phyloP scores from a whole-genome alignment of 2,329 filamentous ascomycete species.

The Emericellopsis cladophorae region DNA sequence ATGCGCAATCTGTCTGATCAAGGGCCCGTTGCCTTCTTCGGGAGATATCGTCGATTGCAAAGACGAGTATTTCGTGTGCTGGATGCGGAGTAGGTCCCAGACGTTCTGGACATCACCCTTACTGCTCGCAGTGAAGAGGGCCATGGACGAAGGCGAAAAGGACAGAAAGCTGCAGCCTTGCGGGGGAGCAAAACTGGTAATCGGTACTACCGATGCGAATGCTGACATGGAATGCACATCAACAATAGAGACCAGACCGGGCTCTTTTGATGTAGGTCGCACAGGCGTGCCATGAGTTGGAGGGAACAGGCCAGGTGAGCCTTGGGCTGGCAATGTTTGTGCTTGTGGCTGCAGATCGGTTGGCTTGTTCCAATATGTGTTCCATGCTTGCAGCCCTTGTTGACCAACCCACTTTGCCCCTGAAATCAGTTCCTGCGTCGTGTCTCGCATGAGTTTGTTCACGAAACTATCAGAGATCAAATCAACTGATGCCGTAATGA shows the following conservation, averaged over 20 bases:
- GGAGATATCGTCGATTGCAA: conserved; percentile 36
- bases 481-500: conserved; percentile 55
- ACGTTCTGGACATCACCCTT: conserved; percentile 76
- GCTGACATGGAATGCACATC: conserved; percentile 50
- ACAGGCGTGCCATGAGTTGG: conserved; percentile 59
- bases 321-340: conserved; percentile 12
- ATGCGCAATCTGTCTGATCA: conserved; percentile 73
- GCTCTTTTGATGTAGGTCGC: conserved; percentile 48
- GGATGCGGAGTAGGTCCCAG: conserved; percentile 63
- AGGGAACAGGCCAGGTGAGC: conserved; percentile 41
- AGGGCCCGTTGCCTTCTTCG: conserved; percentile 33
- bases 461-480: conserved; percentile 59
- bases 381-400: conserved; percentile 65
- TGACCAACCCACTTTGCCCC: conserved; percentile 66
- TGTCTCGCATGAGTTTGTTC: conserved; percentile 67
- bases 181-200: conserved; percentile 58
- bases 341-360: conserved; percentile 26
- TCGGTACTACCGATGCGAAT: conserved; percentile 42
- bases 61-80: conserved; percentile 48
- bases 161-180: conserved; percentile 73
- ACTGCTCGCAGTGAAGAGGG: conserved; percentile 65
- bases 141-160: conserved; percentile 61
- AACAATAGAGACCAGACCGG: conserved; percentile 62
- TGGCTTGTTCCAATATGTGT: conserved; percentile 63
- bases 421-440: conserved; percentile 66